Percentiles rank a stretch among this genome's conserved stretches.
These are phyloP conservation scores for Trametes pubescens DNA, from an alignment of 1,284 basidiomycete genomes.

Conservation along the genomic window DNA sequence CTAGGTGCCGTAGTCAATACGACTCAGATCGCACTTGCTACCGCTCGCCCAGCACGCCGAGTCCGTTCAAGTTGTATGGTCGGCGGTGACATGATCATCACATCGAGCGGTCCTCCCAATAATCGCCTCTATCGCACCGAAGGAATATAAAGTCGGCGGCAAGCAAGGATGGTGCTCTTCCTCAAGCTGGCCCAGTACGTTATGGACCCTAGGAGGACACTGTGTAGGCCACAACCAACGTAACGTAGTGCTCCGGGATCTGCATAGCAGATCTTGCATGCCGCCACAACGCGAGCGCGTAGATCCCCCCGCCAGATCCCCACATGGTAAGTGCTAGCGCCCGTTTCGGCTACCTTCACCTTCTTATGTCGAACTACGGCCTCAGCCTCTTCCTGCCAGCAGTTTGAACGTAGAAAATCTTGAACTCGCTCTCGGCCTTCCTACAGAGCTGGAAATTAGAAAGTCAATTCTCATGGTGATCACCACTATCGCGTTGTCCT, in stretches of 20 bases:
- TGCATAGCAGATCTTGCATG: not conserved
- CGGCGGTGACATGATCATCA: constrained; percentile 10
- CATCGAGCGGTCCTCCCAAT: not conserved
- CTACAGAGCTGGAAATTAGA: no score
- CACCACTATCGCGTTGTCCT: not conserved
- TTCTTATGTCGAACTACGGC: not conserved
- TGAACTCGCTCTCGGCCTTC: no score
- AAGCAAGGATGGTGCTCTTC: no score
- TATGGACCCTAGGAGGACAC: no score
- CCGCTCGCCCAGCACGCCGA: not conserved
- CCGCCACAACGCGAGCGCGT: not conserved
- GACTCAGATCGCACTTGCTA: not conserved
- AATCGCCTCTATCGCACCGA: not conserved
- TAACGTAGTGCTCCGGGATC: not conserved
- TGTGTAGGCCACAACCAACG: not conserved
- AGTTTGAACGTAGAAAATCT: not conserved
- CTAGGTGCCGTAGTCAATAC: not conserved
- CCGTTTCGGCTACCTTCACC: not conserved
- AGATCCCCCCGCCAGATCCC: constrained; percentile 5
- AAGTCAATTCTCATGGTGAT: no score
- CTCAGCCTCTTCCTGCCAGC: not conserved
- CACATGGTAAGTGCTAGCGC: not conserved
- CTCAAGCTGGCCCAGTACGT: no score
- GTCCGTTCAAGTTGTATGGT: not conserved
- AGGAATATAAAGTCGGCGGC: no score